Base-by-base conservation (phyloP, 805 yeast species). In the Naumovozyma dairenensis region DNA sequence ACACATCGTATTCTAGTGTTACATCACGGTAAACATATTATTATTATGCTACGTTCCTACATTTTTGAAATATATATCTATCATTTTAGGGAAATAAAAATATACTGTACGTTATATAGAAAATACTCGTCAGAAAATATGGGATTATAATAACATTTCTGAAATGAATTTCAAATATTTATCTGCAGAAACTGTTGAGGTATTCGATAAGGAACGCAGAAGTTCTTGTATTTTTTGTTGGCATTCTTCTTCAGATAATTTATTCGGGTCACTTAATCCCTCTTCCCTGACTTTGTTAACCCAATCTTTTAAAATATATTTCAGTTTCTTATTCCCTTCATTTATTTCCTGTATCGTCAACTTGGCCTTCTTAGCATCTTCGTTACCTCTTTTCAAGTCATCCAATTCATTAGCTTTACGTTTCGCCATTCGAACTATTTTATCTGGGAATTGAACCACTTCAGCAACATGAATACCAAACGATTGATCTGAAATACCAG, bases 391-490 rank as follows among this genome's bases (percentile, higher is more conserved):
- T 37, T 63, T 60, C 38, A 69, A 65, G 37, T 74, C 82, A 55
- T 84, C 94, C 33, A 92, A 66, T 51, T 92, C 97, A 4, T 71
- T 65, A 0, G 96, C 94, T 56, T 89, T 89, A 40, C 97, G 72
- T 53, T 89, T 92, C 6, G 98, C 96, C 97, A 92, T 92, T 37
- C 74, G 71, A 31, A 92, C 76, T 32, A 92, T 92, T 57, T 92
- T 92, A 16, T 66, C 63, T 2, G 97, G 98, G 58, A 92, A 92
- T 45, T 83, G 80, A 14, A 89, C 97, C 20, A 89, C 77, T 59
- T 92, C 96, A 0, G 97, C 97, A 29, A 92, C 98, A 55, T 92
- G 94, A 31, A 92, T 87, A 59, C 98, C 98, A 62, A 92, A 92
- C 0, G 96, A 86, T 57, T 87, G 92, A 57, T 85, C 95, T 2